A percentile compares a stretch with the other conserved stretches of the same genome.
Evolutionary conservation across 495 filamentous ascomycete genomes (phyloP).

Genomic region (Xylaria bambusicola): DNA sequence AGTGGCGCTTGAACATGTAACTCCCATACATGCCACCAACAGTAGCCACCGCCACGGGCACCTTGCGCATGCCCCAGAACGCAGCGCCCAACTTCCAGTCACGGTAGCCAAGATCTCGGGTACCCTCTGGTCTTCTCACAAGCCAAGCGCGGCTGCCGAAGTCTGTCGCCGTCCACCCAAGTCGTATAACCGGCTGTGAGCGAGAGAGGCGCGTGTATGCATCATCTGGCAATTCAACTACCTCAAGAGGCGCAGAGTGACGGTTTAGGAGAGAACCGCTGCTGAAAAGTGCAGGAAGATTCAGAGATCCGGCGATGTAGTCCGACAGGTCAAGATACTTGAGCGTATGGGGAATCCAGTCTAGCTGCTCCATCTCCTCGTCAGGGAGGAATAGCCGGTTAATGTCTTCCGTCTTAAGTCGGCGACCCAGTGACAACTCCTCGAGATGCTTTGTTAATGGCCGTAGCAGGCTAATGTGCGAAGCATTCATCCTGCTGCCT

Average conservation of each 20-base stretch:
- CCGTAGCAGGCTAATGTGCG: slow-evolving; percentile 65
- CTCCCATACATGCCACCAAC: slow-evolving; percentile 85
- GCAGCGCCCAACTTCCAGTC: slow-evolving; percentile 89
- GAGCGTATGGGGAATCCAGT: slow-evolving; percentile 65
- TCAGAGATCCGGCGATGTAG: slow-evolving; percentile 62
- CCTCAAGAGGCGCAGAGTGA: slow-evolving; percentile 70
- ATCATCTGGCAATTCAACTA: slow-evolving; percentile 76
- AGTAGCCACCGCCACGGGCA: slow-evolving; percentile 74
- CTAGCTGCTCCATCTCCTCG: slow-evolving; percentile 39
- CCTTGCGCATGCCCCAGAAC: slow-evolving; percentile 86
- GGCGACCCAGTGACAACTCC: slow-evolving; percentile 73
- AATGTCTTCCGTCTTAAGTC: slow-evolving; percentile 65
- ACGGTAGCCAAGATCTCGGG: slow-evolving; percentile 54
- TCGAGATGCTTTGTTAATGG: slow-evolving; percentile 79
- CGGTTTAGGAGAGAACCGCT: slow-evolving; percentile 61
- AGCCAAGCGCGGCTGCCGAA: slow-evolving; percentile 65
- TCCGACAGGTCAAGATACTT: slow-evolving; percentile 72
- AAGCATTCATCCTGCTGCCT: slow-evolving; percentile 67
- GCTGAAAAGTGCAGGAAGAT: slow-evolving; percentile 63
- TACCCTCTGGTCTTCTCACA: slow-evolving; percentile 56
- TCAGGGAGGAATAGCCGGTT: slow-evolving; percentile 57
- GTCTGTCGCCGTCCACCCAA: slow-evolving; percentile 70
- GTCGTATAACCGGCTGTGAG: slow-evolving; percentile 42
- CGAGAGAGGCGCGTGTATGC: slow-evolving; percentile 63
- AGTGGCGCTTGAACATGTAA: slow-evolving; percentile 70